Base-by-base conservation (phyloP, 768 basidiomycete genomes). In the Megacollybia marginata region DNA sequence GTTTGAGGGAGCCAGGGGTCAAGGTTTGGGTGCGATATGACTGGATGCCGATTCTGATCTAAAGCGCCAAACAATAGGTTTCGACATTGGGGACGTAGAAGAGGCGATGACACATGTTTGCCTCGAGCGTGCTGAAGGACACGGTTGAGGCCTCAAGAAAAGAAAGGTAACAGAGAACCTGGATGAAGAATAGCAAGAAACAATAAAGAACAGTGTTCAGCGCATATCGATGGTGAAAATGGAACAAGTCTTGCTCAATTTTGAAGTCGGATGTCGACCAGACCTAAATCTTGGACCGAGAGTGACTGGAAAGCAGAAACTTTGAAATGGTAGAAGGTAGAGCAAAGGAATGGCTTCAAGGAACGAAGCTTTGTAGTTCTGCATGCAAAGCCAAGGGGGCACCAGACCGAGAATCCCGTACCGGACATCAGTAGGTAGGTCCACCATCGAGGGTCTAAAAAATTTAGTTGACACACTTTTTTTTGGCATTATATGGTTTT, bases 161-260 rank as follows among this genome's bases (percentile, higher is more conserved):
- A 16, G 67, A 62, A 43, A 83, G 73, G 54, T 80, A 83, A 12
- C 73, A 73, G 46, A 83, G 66, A 8, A 63, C 46, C 62, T 85
- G 82, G 15, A 71, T 53, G 5, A 83, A 64, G 48, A 82, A 70
- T 36, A 83, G 69, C 13, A 62, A 65, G 1, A 71, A 62, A 40
- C 72, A 71, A 20, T 78, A 75, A 23, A 82, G 57, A 4, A 80
- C 61, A 9, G 80, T 69, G 50, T 82, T 80, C 48, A 65, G 55
- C 1, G 60, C 58, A 36, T 59, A 50, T n/a, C n/a, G n/a, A 18
- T 69, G 68, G 18, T 62, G 49, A 9, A 54, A 52, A 33, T 83
- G 63, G 44, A 84, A 65, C 1, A 69, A 61, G 23, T 57, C 55
- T 28, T 64, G 66, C 19, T 59, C 58, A 8, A 6, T 3, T 28